These are phyloP conservation scores for Herpetomonas muscarum DNA, from an alignment of 208 protist genomes.

Conservation along the genomic window DNA sequence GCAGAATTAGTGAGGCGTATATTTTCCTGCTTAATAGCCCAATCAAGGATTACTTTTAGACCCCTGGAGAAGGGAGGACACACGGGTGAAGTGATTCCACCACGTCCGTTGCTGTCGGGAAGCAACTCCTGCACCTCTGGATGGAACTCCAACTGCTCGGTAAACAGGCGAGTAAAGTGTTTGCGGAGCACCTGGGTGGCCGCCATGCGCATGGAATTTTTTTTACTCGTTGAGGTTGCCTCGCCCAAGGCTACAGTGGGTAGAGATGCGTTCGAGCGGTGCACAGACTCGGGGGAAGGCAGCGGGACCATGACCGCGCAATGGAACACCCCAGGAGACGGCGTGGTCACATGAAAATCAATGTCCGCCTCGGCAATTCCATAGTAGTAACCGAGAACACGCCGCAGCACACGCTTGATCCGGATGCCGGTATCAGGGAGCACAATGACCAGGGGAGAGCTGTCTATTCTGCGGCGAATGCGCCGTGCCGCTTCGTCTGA, in stretches of 20 bases:
- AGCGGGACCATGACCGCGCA: conserved; percentile 14
- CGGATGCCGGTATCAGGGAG: conserved; percentile 35
- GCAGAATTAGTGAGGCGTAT: background rate
- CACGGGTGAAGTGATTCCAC: conserved; percentile 17
- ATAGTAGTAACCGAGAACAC: conserved; percentile 59
- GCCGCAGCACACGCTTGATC: conserved; percentile 42
- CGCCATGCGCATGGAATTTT: conserved; percentile 24
- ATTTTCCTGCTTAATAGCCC: background rate
- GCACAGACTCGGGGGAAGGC: background rate
- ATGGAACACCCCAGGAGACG: conserved; percentile 3
- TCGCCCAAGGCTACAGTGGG: conserved; percentile 17
- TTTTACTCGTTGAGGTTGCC: conserved; percentile 32
- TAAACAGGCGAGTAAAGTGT: conserved; percentile 55
- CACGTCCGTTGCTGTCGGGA: conserved; percentile 19
- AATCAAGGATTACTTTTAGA: conserved; percentile 27
- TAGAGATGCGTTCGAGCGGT: background rate
- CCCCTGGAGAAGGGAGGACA: conserved; percentile 37
- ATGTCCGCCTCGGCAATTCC: conserved; percentile 39
- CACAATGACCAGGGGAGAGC: conserved; percentile 41
- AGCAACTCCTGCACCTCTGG: conserved; percentile 41
- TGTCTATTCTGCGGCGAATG: conserved; percentile 16
- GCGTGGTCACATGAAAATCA: conserved; percentile 5
- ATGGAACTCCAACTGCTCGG: conserved; percentile 61
- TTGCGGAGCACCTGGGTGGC: conserved; percentile 41
- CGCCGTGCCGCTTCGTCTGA: conserved; percentile 16